phyloP scores from a whole-genome alignment of 345 rosid species.

The Lepidium aucheri region DNA sequence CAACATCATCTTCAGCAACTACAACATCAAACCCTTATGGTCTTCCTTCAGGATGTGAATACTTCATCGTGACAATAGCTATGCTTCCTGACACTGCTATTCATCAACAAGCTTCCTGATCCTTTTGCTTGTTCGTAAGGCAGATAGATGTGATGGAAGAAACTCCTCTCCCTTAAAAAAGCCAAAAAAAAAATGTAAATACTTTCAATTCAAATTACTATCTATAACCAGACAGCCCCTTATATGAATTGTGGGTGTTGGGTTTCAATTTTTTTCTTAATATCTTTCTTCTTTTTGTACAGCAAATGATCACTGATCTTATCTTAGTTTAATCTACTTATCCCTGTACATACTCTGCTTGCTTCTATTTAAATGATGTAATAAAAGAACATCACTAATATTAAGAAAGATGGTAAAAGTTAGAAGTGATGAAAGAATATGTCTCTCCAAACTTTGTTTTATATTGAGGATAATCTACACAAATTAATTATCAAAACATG shows the following conservation, averaged over 20 bases:
- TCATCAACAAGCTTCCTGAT: constrained; percentile 85
- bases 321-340: constrained; percentile 26
- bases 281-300: constrained; percentile 37
- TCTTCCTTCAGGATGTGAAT: constrained; percentile 81
- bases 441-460: background rate
- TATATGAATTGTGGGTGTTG: constrained; percentile 16
- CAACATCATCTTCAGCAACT: constrained; percentile 24
- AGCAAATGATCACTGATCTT: constrained; percentile 33
- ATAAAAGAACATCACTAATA: background rate
- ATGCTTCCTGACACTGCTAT: constrained; percentile 88
- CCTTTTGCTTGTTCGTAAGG: constrained; percentile 43
- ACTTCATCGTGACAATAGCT: constrained; percentile 89
- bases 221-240: constrained; percentile 18
- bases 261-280: constrained; percentile 14
- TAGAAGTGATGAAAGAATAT: background rate
- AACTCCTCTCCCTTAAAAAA: background rate
- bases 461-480: background rate
- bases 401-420: background rate
- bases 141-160: constrained; percentile 86
- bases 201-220: background rate
- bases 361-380: constrained; percentile 13
- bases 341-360: constrained; percentile 31
- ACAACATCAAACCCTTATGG: constrained; percentile 59
- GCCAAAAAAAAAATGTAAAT: constrained; percentile 13
- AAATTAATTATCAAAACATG: constrained; percentile 56